phyloP scores from a whole-genome alignment of 192 early-diverging fungal species.

The Paraglomus brasilianum region DNA sequence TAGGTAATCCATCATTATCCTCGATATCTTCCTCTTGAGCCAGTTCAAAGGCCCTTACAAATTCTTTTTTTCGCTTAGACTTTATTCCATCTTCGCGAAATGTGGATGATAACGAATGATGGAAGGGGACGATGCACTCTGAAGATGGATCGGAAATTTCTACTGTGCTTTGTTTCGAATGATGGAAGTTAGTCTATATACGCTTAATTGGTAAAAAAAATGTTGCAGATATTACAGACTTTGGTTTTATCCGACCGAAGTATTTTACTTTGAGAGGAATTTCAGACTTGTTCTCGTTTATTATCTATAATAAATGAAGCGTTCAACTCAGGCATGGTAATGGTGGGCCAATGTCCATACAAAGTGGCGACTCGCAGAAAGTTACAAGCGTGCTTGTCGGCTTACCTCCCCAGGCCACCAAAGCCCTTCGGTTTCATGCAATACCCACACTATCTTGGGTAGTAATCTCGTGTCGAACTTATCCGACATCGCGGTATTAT shows the following conservation, averaged over 20 bases:
- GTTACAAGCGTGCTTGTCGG: not conserved
- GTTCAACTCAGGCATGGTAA: not conserved
- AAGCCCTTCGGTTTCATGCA: not conserved
- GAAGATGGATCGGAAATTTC: not conserved
- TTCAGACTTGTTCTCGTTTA: conserved; percentile 11
- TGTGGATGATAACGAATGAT: not conserved
- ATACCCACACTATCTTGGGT: conserved; percentile 7
- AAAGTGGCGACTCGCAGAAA: not conserved
- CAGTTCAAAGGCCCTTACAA: not conserved
- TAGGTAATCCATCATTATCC: conserved; percentile 21
- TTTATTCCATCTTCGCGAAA: not conserved
- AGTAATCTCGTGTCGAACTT: not conserved
- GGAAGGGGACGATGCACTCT: not conserved
- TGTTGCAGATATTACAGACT: not conserved
- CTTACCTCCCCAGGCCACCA: conserved; percentile 24
- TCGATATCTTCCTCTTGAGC: conserved; percentile 6
- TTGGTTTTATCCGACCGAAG: not conserved
- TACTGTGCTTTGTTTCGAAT: not conserved
- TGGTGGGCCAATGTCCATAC: too few relatives aligned
- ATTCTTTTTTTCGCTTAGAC: not conserved
- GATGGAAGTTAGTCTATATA: not conserved
- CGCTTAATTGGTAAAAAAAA: not conserved
- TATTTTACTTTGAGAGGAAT: not conserved
- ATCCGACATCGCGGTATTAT: too few relatives aligned
- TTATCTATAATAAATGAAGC: conserved; percentile 7